Base-by-base conservation (phyloP, 2,329 filamentous ascomycete species). In the Penicillium sp. region DNA sequence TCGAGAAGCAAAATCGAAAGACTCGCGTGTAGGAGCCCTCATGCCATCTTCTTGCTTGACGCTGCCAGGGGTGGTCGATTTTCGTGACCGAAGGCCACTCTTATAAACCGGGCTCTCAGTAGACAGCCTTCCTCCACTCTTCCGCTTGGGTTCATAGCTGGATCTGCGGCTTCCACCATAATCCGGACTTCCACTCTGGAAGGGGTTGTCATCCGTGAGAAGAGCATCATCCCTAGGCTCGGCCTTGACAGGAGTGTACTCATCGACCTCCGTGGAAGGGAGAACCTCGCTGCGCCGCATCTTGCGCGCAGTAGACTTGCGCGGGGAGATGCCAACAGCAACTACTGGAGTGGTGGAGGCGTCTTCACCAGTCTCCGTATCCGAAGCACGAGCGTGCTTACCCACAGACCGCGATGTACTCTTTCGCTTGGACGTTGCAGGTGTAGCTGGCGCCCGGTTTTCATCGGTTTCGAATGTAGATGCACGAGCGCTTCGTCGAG, bases 141-240 rank as follows among this genome's bases (percentile, higher is more conserved):
- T 80, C 42, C 82, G 73, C 61, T 81, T 71, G 71, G 81, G 63
- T 63, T 67, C 67, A 48, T 53, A 53, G 50, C 62, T 63, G 7
- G 58, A 51, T 16, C 60, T 62, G 25, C 65, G 60, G 11, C 63
- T 54, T 74, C 20, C 81, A 74, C 25, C 77, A 76, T 67, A 76
- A 25, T 78, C 72, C 1, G 75, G 68, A 5, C 86, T 88, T 36
- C 90, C 88, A 66, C 88, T 89, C 69, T 97, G 92, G 68, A 97
- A 97, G 0, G 92, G 92, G 64, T 97, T 97, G 48, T 96, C 90
- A 61, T 86, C 82, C 1, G 88, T 90, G 71, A 97, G 97, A 28
- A 88, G 86, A 63, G 80, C 87, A 30, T 81, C 80, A 6, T 81
- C 79, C 35, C 65, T 68, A 7, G 65, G 69, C 39, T 78, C 74